Conservation (phyloP, 2,329 filamentous ascomycete species). For the Arthrobotrys megalospora region DNA sequence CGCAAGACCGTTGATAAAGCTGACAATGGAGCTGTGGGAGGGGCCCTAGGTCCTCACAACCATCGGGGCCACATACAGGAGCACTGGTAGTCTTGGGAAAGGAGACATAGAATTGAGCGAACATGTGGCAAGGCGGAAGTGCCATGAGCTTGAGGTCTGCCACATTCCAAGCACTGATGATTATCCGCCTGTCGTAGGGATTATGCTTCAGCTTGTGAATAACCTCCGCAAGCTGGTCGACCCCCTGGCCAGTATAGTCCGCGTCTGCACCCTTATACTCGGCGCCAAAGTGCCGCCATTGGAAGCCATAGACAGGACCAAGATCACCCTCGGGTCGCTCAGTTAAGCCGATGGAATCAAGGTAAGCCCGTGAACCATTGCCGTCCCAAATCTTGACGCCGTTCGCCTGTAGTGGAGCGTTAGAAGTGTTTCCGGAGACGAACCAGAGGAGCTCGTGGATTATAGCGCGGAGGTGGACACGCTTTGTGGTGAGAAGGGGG, state of each 20-base stretch:
- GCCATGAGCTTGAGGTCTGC: slow-evolving; percentile 89
- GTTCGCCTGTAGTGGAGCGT: slow-evolving; percentile 79
- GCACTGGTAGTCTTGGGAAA: slow-evolving; percentile 70
- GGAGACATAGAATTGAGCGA: slow-evolving; percentile 94
- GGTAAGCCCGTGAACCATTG: slow-evolving; percentile 90
- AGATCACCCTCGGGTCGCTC: slow-evolving; percentile 90
- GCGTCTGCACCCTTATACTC: slow-evolving; percentile 83
- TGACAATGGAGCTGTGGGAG: slow-evolving; percentile 81
- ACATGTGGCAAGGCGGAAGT: slow-evolving; percentile 95
- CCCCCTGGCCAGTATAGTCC: slow-evolving; percentile 89
- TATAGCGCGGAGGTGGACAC: slow-evolving; percentile 92
- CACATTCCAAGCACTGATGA: slow-evolving; percentile 95
- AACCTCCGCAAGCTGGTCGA: slow-evolving; percentile 94
- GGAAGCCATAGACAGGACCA: slow-evolving; percentile 96
- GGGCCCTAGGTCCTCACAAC: slow-evolving; percentile 61
- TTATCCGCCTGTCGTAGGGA: slow-evolving; percentile 90
- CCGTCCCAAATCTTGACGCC: slow-evolving; percentile 99
- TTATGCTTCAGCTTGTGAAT: slow-evolving; percentile 85
- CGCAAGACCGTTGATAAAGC: slow-evolving; percentile 92
- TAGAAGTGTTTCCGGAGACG: slow-evolving; percentile 85
- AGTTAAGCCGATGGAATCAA: slow-evolving; percentile 85
- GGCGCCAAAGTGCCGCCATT: slow-evolving; percentile 98
- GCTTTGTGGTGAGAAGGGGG: slow-evolving; percentile 95
- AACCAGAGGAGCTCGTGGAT: slow-evolving; percentile 97
- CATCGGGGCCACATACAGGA: slow-evolving; percentile 64